phyloP scores from a whole-genome alignment of 257 asterid species.

The Prunella vulgaris region DNA sequence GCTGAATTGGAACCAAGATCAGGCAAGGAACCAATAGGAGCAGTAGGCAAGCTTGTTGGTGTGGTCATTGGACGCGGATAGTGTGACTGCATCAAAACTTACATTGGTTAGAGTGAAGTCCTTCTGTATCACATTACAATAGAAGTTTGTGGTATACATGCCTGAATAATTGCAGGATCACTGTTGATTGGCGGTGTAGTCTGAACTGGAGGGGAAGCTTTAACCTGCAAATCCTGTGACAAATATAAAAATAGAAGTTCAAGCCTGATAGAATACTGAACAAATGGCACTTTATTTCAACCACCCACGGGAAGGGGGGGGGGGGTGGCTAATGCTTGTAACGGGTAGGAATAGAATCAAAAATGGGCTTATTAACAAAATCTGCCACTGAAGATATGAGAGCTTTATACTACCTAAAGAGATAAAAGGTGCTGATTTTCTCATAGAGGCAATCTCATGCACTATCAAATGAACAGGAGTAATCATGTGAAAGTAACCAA shows the following conservation, averaged over 20 bases:
- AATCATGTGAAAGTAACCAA: not conserved
- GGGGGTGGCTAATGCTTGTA: not conserved
- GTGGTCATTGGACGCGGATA: conserved; percentile 61
- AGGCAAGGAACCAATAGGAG: conserved; percentile 44
- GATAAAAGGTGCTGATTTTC: not conserved
- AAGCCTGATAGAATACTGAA: conserved; percentile 9
- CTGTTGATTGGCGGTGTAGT: conserved; percentile 52
- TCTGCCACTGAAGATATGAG: not conserved
- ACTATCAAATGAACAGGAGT: not conserved
- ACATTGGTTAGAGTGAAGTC: conserved; percentile 20
- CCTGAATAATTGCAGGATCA: conserved; percentile 99
- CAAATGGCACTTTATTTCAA: not conserved
- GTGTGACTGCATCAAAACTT: conserved; percentile 69
- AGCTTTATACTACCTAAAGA: not conserved
- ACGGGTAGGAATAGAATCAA: not conserved
- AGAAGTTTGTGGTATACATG: conserved; percentile 23
- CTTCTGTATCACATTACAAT: conserved; percentile 2
- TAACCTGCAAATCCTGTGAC: conserved; percentile 90
- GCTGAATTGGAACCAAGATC: conserved; percentile 61
- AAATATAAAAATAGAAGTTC: not conserved
- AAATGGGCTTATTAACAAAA: not conserved
- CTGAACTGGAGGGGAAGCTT: conserved; percentile 86
- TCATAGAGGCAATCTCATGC: conserved; percentile 7
- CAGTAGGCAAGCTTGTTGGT: conserved; percentile 62
- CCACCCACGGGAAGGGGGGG: not conserved